These are phyloP conservation scores for Hyaloscypha bicolor DNA, from an alignment of 495 filamentous ascomycete genomes.

Conservation along the genomic window DNA sequence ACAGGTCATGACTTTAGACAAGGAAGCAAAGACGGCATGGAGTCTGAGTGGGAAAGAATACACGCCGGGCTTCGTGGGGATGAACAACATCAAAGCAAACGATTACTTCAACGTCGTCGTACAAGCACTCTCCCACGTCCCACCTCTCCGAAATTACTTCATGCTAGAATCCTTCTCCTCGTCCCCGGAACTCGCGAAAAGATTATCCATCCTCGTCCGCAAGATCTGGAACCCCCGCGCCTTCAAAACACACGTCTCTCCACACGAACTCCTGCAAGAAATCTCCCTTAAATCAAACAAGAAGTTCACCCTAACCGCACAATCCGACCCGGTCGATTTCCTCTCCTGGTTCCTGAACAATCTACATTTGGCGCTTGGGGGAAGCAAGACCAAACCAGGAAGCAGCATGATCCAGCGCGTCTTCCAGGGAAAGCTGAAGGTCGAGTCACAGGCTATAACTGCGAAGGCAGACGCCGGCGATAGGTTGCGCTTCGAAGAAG, in stretches of 20 bases:
- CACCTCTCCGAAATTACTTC: conserved; percentile 89
- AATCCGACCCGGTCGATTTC: conserved; percentile 96
- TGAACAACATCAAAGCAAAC: conserved; percentile 99
- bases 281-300: conserved; percentile 88
- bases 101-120: conserved; percentile 97
- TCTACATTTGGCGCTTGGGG: conserved; percentile 88
- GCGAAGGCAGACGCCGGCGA: conserved; percentile 86
- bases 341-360: conserved; percentile 97
- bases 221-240: conserved; percentile 98
- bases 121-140: conserved; percentile 89
- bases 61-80: conserved; percentile 91
- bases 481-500: conserved; percentile 91
- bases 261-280: conserved; percentile 95
- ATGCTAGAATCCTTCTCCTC: conserved; percentile 76
- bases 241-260: conserved; percentile 96
- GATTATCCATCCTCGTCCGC: conserved; percentile 86
- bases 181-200: conserved; percentile 62
- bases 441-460: conserved; percentile 94
- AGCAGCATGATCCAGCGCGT: conserved; percentile 83
- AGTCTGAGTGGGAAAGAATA: conserved; percentile 83
- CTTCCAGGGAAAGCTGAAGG: conserved; percentile 89
- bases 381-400: conserved; percentile 81
- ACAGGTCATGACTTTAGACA: conserved; percentile 80
- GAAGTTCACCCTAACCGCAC: conserved; percentile 85
- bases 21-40: conserved; percentile 70